Percentiles rank a stretch among this genome's conserved stretches.
Evolutionary conservation across 148 eudicot genomes (phyloP).

Genomic region (Drosera capensis): DNA sequence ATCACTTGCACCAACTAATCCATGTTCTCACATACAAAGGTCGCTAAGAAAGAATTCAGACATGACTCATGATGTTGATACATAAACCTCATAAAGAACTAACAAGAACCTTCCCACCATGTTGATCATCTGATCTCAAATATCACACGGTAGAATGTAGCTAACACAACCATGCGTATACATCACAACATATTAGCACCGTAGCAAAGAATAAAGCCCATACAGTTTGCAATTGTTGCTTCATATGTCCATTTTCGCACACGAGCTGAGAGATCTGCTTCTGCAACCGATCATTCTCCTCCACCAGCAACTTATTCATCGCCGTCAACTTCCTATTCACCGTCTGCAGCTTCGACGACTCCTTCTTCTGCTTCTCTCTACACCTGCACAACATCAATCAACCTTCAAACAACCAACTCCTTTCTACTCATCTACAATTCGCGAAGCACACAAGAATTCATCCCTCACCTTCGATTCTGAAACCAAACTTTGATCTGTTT

Average conservation of each 20-base stretch:
- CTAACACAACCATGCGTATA: background rate
- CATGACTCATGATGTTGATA: too few relatives aligned
- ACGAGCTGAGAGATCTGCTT: constrained; percentile 91
- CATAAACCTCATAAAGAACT: too few relatives aligned
- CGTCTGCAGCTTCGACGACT: constrained; percentile 58
- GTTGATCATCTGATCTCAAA: too few relatives aligned
- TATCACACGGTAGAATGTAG: background rate
- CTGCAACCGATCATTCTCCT: constrained; percentile 94
- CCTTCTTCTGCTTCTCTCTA: constrained; percentile 89
- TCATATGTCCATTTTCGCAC: constrained; percentile 84
- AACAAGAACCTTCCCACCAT: too few relatives aligned
- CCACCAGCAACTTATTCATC: constrained; percentile 92
- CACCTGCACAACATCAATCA: constrained; percentile 47
- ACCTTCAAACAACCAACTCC: too few relatives aligned
- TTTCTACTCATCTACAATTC: too few relatives aligned
- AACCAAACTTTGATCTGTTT: constrained; percentile 99
- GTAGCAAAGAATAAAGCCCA: too few relatives aligned
- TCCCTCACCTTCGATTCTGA: constrained; percentile 90
- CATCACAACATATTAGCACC: background rate
- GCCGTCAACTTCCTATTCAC: constrained; percentile 78
- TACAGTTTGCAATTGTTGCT: constrained; percentile 81
- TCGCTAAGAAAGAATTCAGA: too few relatives aligned
- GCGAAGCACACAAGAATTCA: too few relatives aligned
- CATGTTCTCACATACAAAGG: too few relatives aligned
- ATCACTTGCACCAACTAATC: too few relatives aligned